Evolutionary conservation across 371 early-diverging fungal genomes (phyloP).

Genomic region (Syncephalis plumigaleata): DNA sequence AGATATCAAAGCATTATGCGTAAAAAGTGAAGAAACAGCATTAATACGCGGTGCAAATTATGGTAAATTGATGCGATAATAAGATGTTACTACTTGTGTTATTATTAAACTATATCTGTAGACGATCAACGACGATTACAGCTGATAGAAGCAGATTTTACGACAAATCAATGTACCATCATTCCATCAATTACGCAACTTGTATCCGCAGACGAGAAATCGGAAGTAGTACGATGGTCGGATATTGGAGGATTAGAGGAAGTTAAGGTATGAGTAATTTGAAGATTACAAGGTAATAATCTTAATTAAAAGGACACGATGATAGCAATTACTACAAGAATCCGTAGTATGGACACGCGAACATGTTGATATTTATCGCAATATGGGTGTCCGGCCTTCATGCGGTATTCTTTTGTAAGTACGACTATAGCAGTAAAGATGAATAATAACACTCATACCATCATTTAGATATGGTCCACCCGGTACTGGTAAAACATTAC

Average conservation of each 20-base stretch:
- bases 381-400: slow-evolving; percentile 44
- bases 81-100: slow-evolving; percentile 7
- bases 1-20: slow-evolving; percentile 30
- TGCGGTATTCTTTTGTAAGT: slow-evolving; percentile 50
- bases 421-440: slow-evolving; percentile 12
- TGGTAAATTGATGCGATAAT: slow-evolving; percentile 44
- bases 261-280: slow-evolving; percentile 45
- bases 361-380: slow-evolving; percentile 33
- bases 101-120: slow-evolving; percentile 5
- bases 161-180: slow-evolving; percentile 13
- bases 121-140: slow-evolving; percentile 3
- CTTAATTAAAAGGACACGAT: too few species aligned
- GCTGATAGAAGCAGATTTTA: slow-evolving; percentile 5
- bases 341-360: slow-evolving; percentile 81
- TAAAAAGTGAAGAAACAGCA: slow-evolving; percentile 11
- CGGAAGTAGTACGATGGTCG: slow-evolving; percentile 43
- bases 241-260: slow-evolving; percentile 89
- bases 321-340: slow-evolving; percentile 51
- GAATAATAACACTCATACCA: slow-evolving; percentile 28
- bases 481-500: slow-evolving; percentile 83
- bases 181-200: slow-evolving; percentile 16
- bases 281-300: slow-evolving; percentile 35
- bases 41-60: neutral
- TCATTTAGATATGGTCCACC: slow-evolving; percentile 68
- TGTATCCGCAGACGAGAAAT: slow-evolving; percentile 24